Evolutionary conservation across 495 filamentous ascomycete genomes (phyloP).

Genomic region (Penicillium desertorum): DNA sequence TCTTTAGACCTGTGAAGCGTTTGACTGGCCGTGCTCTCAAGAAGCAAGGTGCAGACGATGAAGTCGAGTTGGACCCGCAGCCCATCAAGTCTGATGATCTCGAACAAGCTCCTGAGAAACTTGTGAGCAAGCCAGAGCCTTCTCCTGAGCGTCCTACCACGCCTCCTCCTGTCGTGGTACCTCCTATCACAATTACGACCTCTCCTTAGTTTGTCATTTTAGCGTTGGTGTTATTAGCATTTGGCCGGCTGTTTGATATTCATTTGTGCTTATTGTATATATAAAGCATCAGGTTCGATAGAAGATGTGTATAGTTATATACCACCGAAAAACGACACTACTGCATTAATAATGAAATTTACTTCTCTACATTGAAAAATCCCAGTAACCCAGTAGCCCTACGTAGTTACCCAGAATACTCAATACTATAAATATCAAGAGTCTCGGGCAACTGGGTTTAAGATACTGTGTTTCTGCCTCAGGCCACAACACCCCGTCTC

Average conservation of each 20-base stretch:
- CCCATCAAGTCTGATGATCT: neutral
- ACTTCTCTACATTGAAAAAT: neutral
- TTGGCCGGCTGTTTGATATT: constrained; percentile 1
- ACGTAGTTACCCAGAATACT: neutral
- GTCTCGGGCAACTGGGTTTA: neutral
- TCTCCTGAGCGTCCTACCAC: constrained; percentile 24
- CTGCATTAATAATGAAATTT: neutral
- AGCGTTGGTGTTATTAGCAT: constrained; percentile 11
- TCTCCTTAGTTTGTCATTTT: constrained; percentile 24
- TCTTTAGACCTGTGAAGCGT: constrained; percentile 28
- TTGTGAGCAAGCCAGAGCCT: constrained; percentile 13
- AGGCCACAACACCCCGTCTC: constrained; percentile 23
- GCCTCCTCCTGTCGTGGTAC: constrained; percentile 27
- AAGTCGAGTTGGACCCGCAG: neutral
- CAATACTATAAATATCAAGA: neutral
- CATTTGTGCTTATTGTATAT: neutral
- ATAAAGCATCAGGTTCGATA: constrained; percentile 4
- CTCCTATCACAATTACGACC: constrained; percentile 41
- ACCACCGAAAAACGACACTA: neutral
- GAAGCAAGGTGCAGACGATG: neutral
- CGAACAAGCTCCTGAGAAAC: constrained; percentile 17
- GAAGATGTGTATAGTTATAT: neutral
- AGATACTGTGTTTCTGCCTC: constrained; percentile 22
- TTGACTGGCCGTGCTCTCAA: constrained; percentile 21
- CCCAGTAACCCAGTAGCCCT: neutral